Percentiles rank a stretch among this genome's conserved stretches.
Evolutionary conservation across 768 basidiomycete species (phyloP).

Genomic region (Gloeopeniophorella convolvens): DNA sequence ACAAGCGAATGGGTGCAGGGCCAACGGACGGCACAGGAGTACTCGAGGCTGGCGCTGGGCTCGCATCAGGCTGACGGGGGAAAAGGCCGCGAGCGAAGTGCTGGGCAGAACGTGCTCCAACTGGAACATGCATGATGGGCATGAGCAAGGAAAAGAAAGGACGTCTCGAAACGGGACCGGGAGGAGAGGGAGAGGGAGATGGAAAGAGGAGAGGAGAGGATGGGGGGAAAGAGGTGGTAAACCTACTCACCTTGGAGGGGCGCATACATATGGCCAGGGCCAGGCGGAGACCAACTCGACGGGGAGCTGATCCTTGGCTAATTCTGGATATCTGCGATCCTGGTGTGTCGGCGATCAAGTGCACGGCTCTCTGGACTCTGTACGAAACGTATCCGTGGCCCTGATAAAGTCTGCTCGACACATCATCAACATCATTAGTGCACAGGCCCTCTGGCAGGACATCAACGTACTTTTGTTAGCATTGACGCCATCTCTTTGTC

Average conservation of each 20-base stretch:
- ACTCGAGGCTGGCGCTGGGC: neutral
- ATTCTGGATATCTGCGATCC: no score
- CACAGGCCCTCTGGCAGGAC: no score
- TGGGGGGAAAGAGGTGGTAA: neutral
- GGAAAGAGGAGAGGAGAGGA: constrained; percentile 7
- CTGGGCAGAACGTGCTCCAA: constrained; percentile 6
- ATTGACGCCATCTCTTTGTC: no score
- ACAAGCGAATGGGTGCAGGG: constrained; percentile 5
- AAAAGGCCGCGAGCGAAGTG: constrained; percentile 11
- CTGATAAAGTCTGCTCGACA: no score
- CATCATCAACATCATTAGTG: no score
- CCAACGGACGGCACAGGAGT: neutral
- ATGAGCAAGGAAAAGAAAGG: constrained; percentile 11
- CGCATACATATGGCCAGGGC: neutral
- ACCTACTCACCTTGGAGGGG: neutral
- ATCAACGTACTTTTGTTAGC: no score
- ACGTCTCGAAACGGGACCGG: constrained; percentile 15
- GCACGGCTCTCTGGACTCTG: no score
- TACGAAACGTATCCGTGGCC: no score
- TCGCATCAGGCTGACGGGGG: neutral
- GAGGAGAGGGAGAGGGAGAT: constrained; percentile 17
- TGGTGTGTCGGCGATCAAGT: no score
- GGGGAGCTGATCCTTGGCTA: neutral
- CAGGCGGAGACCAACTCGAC: neutral
- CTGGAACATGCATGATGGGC: constrained; percentile 1